Evolutionary conservation across 805 yeast genomes (phyloP).

Genomic region (Peterozyma xylosa): DNA sequence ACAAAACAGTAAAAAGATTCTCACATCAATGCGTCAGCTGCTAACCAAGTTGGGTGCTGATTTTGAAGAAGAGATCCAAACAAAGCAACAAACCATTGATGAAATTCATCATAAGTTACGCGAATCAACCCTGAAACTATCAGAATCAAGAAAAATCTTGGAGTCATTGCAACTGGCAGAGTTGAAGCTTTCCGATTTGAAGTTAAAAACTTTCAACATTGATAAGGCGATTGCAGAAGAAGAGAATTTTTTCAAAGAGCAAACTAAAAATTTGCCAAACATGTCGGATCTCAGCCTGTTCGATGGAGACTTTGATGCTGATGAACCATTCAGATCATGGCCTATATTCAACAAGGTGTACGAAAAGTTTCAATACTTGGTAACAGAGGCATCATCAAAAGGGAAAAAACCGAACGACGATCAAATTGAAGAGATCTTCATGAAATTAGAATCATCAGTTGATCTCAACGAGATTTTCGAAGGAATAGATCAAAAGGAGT

Average conservation of each 20-base stretch:
- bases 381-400: neutral
- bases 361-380: neutral
- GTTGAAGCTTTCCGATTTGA: constrained; percentile 36
- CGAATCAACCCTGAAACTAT: constrained; percentile 45
- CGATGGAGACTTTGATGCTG: constrained; percentile 70
- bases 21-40: constrained; percentile 44
- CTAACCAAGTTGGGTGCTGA: constrained; percentile 46
- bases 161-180: constrained; percentile 45
- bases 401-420: neutral
- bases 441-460: constrained; percentile 1
- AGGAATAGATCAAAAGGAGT: constrained; percentile 17
- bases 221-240: constrained; percentile 61
- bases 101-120: constrained; percentile 48
- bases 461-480: constrained; percentile 14
- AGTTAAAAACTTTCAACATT: constrained; percentile 49
- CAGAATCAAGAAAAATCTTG: constrained; percentile 36
- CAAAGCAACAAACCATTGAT: constrained; percentile 44
- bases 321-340: constrained; percentile 79
- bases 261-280: constrained; percentile 22
- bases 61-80: constrained; percentile 48
- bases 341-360: constrained; percentile 51
- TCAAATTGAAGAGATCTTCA: neutral
- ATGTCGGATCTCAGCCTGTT: constrained; percentile 21
- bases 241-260: constrained; percentile 43
- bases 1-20: constrained; percentile 28